phyloP scores from a whole-genome alignment of 495 filamentous ascomycete species.

The Clohesyomyces aquaticus region DNA sequence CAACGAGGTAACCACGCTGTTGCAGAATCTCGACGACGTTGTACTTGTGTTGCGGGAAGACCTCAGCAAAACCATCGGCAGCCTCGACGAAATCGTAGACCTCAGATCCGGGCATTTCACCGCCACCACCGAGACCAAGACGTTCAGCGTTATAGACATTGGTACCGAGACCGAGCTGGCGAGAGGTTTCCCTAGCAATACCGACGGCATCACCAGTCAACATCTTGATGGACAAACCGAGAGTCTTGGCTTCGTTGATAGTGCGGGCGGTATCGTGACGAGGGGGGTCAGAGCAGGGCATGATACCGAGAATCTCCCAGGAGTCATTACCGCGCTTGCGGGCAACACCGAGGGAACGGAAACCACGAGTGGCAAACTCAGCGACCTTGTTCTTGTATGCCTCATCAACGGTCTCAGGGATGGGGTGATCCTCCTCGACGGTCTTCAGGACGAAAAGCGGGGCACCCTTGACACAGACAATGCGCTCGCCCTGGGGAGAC shows the following conservation, averaged over 20 bases:
- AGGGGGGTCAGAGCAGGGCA: slow-evolving; percentile 90
- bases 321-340: slow-evolving; percentile 74
- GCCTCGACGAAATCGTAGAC: slow-evolving; percentile 93
- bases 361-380: slow-evolving; percentile 88
- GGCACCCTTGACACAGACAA: slow-evolving; percentile 89
- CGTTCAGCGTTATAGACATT: slow-evolving; percentile 93
- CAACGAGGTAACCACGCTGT: slow-evolving; percentile 93
- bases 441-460: slow-evolving; percentile 82
- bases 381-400: slow-evolving; percentile 88
- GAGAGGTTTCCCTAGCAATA: slow-evolving; percentile 88
- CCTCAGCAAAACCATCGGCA: slow-evolving; percentile 93
- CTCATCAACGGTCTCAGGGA: slow-evolving; percentile 71
- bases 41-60: slow-evolving; percentile 98
- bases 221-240: slow-evolving; percentile 94
- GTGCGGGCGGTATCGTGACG: slow-evolving; percentile 89
- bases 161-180: slow-evolving; percentile 86
- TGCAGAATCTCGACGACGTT: slow-evolving; percentile 97
- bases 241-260: slow-evolving; percentile 82
- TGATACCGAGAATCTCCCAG: slow-evolving; percentile 93
- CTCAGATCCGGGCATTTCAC: slow-evolving; percentile 89
- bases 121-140: slow-evolving; percentile 80
- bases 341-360: slow-evolving; percentile 89
- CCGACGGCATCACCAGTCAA: slow-evolving; percentile 94
- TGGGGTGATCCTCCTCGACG: slow-evolving; percentile 76
- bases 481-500: slow-evolving; percentile 76